Evolutionary conservation across 805 yeast species (phyloP).

Genomic region (Metschnikowia continentalis): DNA sequence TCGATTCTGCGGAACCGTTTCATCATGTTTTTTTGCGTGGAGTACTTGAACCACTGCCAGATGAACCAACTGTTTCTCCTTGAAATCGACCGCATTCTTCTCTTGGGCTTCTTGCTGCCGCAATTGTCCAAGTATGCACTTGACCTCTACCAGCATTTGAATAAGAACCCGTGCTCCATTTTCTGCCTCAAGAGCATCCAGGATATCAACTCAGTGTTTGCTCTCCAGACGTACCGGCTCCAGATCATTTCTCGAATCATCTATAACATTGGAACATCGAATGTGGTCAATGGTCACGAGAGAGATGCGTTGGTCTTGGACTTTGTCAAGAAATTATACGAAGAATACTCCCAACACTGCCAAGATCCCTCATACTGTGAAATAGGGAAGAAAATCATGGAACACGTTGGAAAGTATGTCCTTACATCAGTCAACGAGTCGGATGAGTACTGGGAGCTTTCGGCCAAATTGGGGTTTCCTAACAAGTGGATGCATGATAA

Average conservation of each 20-base stretch:
- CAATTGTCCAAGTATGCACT: slow-evolving; percentile 25
- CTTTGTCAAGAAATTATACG: slow-evolving; percentile 21
- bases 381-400: slow-evolving; percentile 27
- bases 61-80: slow-evolving; percentile 13
- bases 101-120: slow-evolving; percentile 25
- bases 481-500: slow-evolving; percentile 20
- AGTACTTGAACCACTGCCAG: slow-evolving; percentile 21
- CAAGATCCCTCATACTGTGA: slow-evolving; percentile 25
- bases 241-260: slow-evolving; percentile 20
- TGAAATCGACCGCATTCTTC: slow-evolving; percentile 17
- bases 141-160: slow-evolving; percentile 19
- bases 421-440: slow-evolving; percentile 10
- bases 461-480: slow-evolving; percentile 27
- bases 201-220: slow-evolving; percentile 17
- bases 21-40: slow-evolving; percentile 24
- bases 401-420: slow-evolving; percentile 19
- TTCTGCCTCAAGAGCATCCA: slow-evolving; percentile 19
- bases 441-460: slow-evolving; percentile 18
- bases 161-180: slow-evolving; percentile 15
- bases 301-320: slow-evolving; percentile 18
- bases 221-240: slow-evolving; percentile 19
- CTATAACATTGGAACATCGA: slow-evolving; percentile 15
- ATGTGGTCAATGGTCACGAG: slow-evolving; percentile 5
- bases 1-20: slow-evolving; percentile 33
- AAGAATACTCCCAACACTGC: slow-evolving; percentile 25